These are phyloP conservation scores for Tetraselmis striata DNA, from an alignment of 139 green algal species.

Conservation along the genomic window DNA sequence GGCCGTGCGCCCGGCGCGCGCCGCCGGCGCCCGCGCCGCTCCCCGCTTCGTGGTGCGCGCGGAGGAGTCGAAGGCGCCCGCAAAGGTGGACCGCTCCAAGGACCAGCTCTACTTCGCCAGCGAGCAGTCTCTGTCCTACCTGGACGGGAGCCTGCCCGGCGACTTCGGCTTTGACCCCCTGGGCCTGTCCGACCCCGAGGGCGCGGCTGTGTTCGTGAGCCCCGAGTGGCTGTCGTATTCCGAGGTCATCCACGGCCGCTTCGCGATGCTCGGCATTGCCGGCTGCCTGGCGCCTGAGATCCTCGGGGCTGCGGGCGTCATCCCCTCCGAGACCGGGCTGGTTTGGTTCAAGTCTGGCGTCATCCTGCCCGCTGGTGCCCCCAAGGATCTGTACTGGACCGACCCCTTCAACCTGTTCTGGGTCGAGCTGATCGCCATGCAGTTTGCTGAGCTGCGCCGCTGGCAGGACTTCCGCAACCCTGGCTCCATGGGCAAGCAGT, in stretches of 20 bases:
- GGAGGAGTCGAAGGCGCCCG: neutral
- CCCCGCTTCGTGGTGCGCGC: neutral
- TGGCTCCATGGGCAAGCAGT: conserved; percentile 33
- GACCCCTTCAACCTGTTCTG: conserved; percentile 39
- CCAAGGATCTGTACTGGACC: conserved; percentile 40
- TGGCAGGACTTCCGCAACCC: conserved; percentile 44
- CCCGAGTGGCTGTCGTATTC: conserved; percentile 42
- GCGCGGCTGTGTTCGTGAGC: conserved; percentile 44
- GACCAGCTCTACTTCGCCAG: neutral
- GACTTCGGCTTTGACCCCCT: conserved; percentile 50
- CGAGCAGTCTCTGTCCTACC: conserved; percentile 31
- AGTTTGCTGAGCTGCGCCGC: conserved; percentile 47
- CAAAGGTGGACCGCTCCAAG: neutral
- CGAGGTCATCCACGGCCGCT: conserved; percentile 29
- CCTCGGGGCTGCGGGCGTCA: conserved; percentile 40
- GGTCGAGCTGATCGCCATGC: conserved; percentile 43
- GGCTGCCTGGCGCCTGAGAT: conserved; percentile 46
- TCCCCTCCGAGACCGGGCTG: conserved; percentile 48
- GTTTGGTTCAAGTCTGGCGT: conserved; percentile 65
- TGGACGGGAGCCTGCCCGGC: conserved; percentile 41
- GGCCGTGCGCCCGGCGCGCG: neutral
- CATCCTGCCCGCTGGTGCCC: conserved; percentile 31
- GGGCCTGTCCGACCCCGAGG: conserved; percentile 45
- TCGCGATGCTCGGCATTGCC: conserved; percentile 10
- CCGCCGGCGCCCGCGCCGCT: too few relatives aligned